Evolutionary conservation across 1,284 basidiomycete genomes (phyloP).

Genomic region (Tremellales sp.): DNA sequence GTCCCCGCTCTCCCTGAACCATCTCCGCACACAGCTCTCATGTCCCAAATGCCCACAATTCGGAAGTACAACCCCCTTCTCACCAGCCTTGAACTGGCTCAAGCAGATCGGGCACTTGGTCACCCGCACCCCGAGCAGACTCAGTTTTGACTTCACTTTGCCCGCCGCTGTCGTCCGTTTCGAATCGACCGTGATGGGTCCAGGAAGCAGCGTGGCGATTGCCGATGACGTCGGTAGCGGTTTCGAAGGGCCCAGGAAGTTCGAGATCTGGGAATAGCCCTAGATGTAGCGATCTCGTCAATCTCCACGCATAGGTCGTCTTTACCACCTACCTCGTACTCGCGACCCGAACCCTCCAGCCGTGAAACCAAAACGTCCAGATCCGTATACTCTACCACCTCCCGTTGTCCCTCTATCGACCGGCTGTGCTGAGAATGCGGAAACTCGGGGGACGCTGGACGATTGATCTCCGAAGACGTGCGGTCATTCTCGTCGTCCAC

Average conservation of each 20-base stretch:
- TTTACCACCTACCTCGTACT: conserved; percentile 58
- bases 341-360: conserved; percentile 53
- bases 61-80: conserved; percentile 58
- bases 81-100: conserved; percentile 64
- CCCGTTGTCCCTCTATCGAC: no score
- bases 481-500: background rate
- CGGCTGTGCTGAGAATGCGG: no score
- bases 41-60: conserved; percentile 62
- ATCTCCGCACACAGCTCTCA: conserved; percentile 41
- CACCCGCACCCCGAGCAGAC: conserved; percentile 65
- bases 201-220: conserved; percentile 54
- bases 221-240: conserved; percentile 40
- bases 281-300: conserved; percentile 37
- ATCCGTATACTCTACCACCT: conserved; percentile 55
- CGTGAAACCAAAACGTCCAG: conserved; percentile 59
- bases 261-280: conserved; percentile 60
- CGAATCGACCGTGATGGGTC: conserved; percentile 61
- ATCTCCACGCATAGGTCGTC: no score
- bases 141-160: conserved; percentile 70
- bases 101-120: conserved; percentile 77
- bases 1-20: conserved; percentile 42
- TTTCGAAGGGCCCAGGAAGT: conserved; percentile 59
- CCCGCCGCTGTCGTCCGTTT: conserved; percentile 65
- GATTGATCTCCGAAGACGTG: no score
- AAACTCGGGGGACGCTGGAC: no score